Evolutionary conservation across 2,329 filamentous ascomycete species (phyloP).

Genomic region (Zalaria obscura): DNA sequence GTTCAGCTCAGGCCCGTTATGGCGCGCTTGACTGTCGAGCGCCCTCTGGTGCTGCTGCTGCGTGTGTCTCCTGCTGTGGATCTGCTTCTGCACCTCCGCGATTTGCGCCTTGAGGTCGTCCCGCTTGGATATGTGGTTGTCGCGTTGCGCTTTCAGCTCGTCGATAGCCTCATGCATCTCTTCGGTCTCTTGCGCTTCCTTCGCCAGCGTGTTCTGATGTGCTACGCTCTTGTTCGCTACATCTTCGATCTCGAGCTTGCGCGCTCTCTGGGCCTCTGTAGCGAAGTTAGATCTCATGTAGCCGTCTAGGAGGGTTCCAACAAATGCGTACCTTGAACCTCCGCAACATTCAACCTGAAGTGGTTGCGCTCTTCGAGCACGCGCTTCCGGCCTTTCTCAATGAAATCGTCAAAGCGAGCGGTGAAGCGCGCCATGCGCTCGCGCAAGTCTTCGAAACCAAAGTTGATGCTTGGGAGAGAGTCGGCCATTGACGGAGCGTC

Average conservation of each 20-base stretch:
- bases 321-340: constrained; percentile 60
- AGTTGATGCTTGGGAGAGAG: constrained; percentile 77
- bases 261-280: constrained; percentile 81
- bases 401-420: constrained; percentile 79
- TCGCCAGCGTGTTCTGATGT: constrained; percentile 59
- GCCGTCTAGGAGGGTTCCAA: not conserved
- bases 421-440: constrained; percentile 93
- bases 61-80: constrained; percentile 54
- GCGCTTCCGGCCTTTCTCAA: constrained; percentile 77
- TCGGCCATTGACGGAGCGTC: constrained; percentile 56
- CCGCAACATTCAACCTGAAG: constrained; percentile 79
- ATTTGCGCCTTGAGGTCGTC: constrained; percentile 44
- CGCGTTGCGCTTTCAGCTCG: constrained; percentile 40
- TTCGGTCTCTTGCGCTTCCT: constrained; percentile 59
- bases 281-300: constrained; percentile 4
- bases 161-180: constrained; percentile 48
- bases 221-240: constrained; percentile 55
- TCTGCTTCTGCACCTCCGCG: constrained; percentile 52
- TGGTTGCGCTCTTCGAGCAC: constrained; percentile 89
- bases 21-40: constrained; percentile 68
- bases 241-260: constrained; percentile 76
- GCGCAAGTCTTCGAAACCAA: constrained; percentile 89
- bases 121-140: constrained; percentile 39
- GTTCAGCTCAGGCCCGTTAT: constrained; percentile 84
- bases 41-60: constrained; percentile 59